A percentile compares a stretch with the other conserved stretches of the same genome.
These are phyloP conservation scores for Pythium coloratum DNA, from an alignment of 352 stramenopile genomes.

Conservation along the genomic window DNA sequence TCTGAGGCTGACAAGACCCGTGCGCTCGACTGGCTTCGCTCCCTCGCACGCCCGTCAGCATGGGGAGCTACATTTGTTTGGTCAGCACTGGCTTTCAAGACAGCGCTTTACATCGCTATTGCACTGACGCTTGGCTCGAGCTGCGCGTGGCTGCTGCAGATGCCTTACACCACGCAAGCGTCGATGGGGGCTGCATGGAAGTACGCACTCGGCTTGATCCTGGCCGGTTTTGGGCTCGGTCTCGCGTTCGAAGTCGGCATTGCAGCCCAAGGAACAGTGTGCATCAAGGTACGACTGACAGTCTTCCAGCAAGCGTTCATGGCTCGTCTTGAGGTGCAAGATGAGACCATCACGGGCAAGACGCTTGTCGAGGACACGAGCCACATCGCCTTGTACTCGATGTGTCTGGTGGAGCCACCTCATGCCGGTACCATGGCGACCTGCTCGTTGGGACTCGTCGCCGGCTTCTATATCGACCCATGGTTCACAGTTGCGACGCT, in stretches of 20 bases:
- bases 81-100: neutral
- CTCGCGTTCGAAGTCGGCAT: neutral
- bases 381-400: neutral
- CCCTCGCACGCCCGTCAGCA: neutral
- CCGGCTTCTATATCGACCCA: neutral
- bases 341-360: neutral
- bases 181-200: neutral
- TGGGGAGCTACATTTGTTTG: neutral
- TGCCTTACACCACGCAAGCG: neutral
- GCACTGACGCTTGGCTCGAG: neutral
- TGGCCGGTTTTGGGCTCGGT: neutral
- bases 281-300: neutral
- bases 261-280: neutral
- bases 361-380: neutral
- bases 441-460: neutral
- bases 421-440: neutral
- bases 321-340: neutral
- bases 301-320: neutral
- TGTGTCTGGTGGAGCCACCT: neutral
- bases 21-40: neutral
- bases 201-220: neutral
- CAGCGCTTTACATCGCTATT: neutral
- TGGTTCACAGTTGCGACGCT: conserved; percentile 1
- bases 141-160: conserved; percentile 1
- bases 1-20: conserved; percentile 1